A percentile compares a stretch with the other conserved stretches of the same genome.
Evolutionary conservation across 139 green algal species (phyloP).

Genomic region (Chlamydomonas applanata): DNA sequence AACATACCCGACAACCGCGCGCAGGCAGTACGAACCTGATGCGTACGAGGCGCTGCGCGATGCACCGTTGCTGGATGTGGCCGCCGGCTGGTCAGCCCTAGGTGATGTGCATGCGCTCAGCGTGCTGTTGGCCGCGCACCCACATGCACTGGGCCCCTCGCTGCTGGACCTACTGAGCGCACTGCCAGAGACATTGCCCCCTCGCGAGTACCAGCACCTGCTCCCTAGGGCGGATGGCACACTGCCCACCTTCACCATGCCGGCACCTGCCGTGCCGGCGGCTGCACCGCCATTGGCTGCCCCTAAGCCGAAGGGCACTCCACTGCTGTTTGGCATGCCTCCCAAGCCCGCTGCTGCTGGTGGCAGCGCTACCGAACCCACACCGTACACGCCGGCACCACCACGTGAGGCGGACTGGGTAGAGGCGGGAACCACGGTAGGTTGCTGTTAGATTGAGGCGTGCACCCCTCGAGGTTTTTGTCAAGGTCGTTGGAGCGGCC

Average conservation of each 20-base stretch:
- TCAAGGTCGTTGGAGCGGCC: too few species aligned
- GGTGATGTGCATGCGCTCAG: constrained; percentile 1
- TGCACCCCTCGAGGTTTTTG: too few species aligned
- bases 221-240: background rate
- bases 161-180: background rate
- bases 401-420: too few species aligned
- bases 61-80: background rate
- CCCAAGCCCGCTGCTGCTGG: background rate
- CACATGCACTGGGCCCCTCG: background rate
- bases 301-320: too few species aligned
- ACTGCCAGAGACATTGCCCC: background rate
- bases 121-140: constrained; percentile 1
- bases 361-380: background rate
- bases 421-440: too few species aligned
- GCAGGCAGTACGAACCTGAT: constrained; percentile 4
- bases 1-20: too few species aligned
- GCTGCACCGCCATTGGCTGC: background rate
- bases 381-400: too few species aligned
- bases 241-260: background rate
- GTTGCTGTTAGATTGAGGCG: too few species aligned
- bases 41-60: background rate
- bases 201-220: background rate
- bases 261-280: background rate
- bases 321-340: too few species aligned
- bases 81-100: background rate